Evolutionary conservation across 257 asterid species (phyloP).

Genomic region (Linaria vulgaris): DNA sequence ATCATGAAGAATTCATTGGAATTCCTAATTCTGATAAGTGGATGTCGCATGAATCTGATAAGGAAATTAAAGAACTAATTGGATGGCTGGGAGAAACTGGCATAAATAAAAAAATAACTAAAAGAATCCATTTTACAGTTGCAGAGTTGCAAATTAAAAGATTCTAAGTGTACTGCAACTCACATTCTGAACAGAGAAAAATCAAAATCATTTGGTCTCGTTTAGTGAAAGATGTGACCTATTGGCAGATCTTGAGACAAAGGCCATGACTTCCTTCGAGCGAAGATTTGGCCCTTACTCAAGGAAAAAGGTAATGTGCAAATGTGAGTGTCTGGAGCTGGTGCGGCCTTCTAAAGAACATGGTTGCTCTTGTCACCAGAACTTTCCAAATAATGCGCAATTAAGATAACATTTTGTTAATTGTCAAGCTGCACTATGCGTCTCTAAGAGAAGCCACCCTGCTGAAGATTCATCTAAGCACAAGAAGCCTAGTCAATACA

Average conservation of each 20-base stretch:
- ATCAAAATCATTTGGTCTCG: conserved; percentile 16
- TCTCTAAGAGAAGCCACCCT: conserved; percentile 38
- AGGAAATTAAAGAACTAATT: conserved; percentile 61
- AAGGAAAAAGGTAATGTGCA: conserved; percentile 42
- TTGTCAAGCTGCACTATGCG: conserved; percentile 43
- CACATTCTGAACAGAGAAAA: conserved; percentile 38
- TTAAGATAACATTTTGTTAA: conserved; percentile 50
- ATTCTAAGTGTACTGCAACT: conserved; percentile 35
- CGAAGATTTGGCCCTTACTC: conserved; percentile 48
- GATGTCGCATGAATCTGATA: conserved; percentile 64
- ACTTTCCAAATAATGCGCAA: conserved; percentile 54
- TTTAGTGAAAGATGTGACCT: conserved; percentile 28
- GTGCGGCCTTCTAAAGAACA: conserved; percentile 68
- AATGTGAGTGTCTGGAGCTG: conserved; percentile 86
- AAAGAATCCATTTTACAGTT: conserved; percentile 69
- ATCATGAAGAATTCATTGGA: conserved; percentile 39
- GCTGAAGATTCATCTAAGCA: conserved; percentile 44
- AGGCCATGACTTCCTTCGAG: conserved; percentile 59
- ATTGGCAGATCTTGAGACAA: conserved; percentile 49
- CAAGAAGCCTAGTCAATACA: conserved; percentile 44
- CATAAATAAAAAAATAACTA: conserved; percentile 65
- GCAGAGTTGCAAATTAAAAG: conserved; percentile 46
- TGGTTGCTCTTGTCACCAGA: conserved; percentile 70
- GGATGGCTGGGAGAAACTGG: conserved; percentile 76
- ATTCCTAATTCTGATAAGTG: conserved; percentile 62